Evolutionary conservation across 2,329 filamentous ascomycete species (phyloP).

Genomic region (Phyllosticta citribraziliensis): DNA sequence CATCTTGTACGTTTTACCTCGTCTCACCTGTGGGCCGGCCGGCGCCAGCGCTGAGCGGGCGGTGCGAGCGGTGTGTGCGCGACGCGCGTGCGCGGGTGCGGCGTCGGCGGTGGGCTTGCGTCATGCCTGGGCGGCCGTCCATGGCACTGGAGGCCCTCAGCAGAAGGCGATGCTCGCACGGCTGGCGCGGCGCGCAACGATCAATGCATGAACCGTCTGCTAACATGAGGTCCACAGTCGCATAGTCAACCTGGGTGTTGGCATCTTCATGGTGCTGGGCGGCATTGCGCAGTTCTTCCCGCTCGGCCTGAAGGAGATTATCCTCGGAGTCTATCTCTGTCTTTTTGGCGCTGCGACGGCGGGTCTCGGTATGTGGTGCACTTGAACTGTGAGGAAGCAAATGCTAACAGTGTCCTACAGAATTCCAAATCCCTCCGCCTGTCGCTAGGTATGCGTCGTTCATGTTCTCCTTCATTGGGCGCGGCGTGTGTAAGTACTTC

Average conservation of each 20-base stretch:
- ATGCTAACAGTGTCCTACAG: constrained; percentile 27
- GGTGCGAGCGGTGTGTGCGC: constrained; percentile 9
- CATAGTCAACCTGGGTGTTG: constrained; percentile 85
- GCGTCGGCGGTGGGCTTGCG: background rate
- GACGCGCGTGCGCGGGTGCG: background rate
- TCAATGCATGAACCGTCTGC: constrained; percentile 11
- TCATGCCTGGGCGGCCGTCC: constrained; percentile 11
- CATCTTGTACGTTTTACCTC: constrained; percentile 59
- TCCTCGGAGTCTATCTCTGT: constrained; percentile 80
- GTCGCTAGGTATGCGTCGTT: constrained; percentile 91
- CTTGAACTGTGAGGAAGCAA: background rate
- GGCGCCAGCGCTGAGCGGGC: background rate
- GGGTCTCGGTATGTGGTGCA: constrained; percentile 40
- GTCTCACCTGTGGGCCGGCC: background rate
- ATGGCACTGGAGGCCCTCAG: background rate
- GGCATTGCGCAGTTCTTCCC: constrained; percentile 65
- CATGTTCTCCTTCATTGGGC: constrained; percentile 94
- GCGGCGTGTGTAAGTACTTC: constrained; percentile 71
- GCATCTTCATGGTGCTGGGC: constrained; percentile 77
- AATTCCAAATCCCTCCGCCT: constrained; percentile 93
- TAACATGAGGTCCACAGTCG: constrained; percentile 49
- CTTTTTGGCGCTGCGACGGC: constrained; percentile 62
- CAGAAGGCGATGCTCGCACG: constrained; percentile 7
- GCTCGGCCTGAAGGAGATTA: constrained; percentile 48
- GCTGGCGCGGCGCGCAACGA: constrained; percentile 4